phyloP scores from a whole-genome alignment of 768 basidiomycete species.

The Cystofilobasidium ferigula region DNA sequence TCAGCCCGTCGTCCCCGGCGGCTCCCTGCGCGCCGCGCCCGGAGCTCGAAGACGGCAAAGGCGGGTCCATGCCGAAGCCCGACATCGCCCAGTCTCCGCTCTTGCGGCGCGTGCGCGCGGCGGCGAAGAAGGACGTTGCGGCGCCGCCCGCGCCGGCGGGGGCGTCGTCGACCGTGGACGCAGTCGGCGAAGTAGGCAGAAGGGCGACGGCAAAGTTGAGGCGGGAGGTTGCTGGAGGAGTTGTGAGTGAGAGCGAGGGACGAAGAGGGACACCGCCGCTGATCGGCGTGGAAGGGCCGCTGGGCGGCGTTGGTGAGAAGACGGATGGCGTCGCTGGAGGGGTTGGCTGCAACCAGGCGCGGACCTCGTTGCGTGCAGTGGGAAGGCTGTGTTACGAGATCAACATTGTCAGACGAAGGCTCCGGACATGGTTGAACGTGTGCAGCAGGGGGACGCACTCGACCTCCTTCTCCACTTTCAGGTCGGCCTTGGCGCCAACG shows the following conservation, averaged over 20 bases:
- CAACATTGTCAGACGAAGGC: too few species aligned
- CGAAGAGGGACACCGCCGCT: too few species aligned
- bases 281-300: not conserved
- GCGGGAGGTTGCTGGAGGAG: conserved; percentile 13
- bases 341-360: too few species aligned
- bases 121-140: not conserved
- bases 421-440: too few species aligned
- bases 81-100: conserved; percentile 6
- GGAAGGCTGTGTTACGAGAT: too few species aligned
- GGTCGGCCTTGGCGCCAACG: conserved; percentile 65
- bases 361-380: not conserved
- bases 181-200: not conserved
- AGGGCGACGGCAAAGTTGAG: conserved; percentile 6
- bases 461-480: conserved; percentile 16
- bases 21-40: not conserved
- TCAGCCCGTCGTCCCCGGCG: not conserved
- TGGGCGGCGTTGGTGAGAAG: not conserved
- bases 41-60: not conserved
- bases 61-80: not conserved
- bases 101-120: not conserved
- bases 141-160: not conserved
- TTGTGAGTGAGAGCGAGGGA: too few species aligned
- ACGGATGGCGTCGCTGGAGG: not conserved
- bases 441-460: conserved; percentile 10
- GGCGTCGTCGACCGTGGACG: not conserved